These are phyloP conservation scores for Pseudomicrostroma phylloplanum DNA, from an alignment of 1,284 basidiomycete genomes.

Conservation along the genomic window DNA sequence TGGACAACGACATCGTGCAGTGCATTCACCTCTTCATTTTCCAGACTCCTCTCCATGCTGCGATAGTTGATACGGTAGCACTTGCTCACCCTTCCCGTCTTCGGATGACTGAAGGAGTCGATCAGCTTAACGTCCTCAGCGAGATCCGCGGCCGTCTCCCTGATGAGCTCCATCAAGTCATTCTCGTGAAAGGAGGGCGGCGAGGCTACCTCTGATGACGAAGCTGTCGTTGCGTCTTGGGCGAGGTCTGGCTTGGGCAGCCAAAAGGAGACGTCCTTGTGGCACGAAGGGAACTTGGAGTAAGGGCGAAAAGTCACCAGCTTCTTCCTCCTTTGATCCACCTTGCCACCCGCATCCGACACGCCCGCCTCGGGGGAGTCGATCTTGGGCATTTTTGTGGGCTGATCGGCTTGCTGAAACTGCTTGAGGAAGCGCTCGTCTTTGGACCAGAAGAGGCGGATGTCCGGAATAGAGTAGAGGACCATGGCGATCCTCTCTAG, in stretches of 20 bases:
- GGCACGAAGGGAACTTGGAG: constrained; percentile 46
- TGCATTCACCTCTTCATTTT: constrained; percentile 80
- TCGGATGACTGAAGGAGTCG: constrained; percentile 86
- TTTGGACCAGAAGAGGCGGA: constrained; percentile 95
- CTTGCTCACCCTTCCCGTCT: constrained; percentile 69
- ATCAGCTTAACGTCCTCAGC: constrained; percentile 86
- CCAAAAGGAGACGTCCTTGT: constrained; percentile 60
- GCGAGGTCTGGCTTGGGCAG: constrained; percentile 16
- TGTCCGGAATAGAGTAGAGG: constrained; percentile 92
- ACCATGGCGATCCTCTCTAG: constrained; percentile 98
- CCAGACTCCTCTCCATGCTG: constrained; percentile 89
- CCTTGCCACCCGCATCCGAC: neutral
- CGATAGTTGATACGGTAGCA: constrained; percentile 92
- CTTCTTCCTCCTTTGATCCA: constrained; percentile 7
- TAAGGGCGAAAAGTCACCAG: constrained; percentile 48
- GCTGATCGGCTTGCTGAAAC: constrained; percentile 55
- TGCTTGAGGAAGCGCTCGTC: constrained; percentile 83
- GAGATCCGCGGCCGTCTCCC: constrained; percentile 83
- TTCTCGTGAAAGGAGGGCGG: constrained; percentile 71
- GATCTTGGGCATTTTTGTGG: constrained; percentile 54
- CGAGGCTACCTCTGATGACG: neutral
- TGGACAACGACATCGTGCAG: constrained; percentile 59
- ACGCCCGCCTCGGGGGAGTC: constrained; percentile 58
- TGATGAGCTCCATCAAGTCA: constrained; percentile 89
- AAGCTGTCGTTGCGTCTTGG: neutral